A percentile compares a stretch with the other conserved stretches of the same genome.
Conservation (phyloP, 2,329 filamentous ascomycete species). For the Thielaviopsis euricoi region DNA sequence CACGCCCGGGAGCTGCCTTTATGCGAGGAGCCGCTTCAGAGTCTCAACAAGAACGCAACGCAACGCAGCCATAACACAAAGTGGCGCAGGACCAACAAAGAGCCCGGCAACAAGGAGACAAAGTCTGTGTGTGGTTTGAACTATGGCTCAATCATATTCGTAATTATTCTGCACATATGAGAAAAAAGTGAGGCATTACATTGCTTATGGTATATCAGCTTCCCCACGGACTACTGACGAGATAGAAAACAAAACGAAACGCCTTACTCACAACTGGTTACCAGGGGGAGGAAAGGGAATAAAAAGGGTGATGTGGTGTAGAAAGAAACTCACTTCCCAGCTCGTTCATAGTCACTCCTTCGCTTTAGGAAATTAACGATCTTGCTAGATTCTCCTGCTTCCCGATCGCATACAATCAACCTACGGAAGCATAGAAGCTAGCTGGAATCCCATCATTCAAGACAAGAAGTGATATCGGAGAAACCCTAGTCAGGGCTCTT, state of each 20-base stretch:
- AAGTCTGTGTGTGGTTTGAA: not conserved
- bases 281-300: not conserved
- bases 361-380: too few species aligned
- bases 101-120: not conserved
- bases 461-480: too few species aligned
- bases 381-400: too few species aligned
- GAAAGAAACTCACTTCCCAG: not conserved
- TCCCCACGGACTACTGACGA: not conserved
- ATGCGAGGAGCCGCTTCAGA: not conserved
- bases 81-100: not conserved
- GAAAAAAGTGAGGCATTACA: too few species aligned
- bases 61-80: not conserved
- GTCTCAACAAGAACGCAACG: too few species aligned
- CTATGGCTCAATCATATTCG: not conserved
- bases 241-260: not conserved
- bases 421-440: too few species aligned
- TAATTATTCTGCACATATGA: too few species aligned
- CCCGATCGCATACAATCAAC: too few species aligned
- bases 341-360: too few species aligned
- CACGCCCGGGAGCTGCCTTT: not conserved
- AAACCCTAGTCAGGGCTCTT: too few species aligned
- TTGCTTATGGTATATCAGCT: not conserved
- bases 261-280: not conserved
- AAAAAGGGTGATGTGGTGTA: not conserved
- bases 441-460: too few species aligned